phyloP scores from a whole-genome alignment of 2,329 filamentous ascomycete genomes.

The Fusarium solani-melongenae region DNA sequence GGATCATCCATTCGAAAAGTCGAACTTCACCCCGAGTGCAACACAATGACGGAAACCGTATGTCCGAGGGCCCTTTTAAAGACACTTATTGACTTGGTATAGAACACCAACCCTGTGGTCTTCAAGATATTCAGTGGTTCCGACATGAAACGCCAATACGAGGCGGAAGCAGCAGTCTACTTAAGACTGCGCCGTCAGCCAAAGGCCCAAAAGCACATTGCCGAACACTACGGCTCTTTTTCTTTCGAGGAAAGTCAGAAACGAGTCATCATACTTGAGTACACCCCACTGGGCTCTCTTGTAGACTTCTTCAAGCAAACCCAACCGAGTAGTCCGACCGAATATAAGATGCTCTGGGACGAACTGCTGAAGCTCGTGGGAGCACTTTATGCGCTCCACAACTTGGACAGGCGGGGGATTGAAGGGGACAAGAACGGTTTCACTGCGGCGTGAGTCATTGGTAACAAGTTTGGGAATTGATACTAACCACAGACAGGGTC shows the following conservation, averaged over 20 bases:
- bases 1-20: too few species aligned
- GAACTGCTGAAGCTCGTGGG: too few species aligned
- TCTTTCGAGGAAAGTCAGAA: neutral
- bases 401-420: too few species aligned
- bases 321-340: accelerated
- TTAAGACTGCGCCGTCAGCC: neutral
- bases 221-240: neutral
- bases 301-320: neutral
- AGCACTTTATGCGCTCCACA: too few species aligned
- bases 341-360: too few species aligned
- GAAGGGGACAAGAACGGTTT: too few species aligned
- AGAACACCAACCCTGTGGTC: neutral
- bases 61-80: too few species aligned
- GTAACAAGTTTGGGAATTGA: too few species aligned
- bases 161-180: neutral
- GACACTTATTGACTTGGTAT: neutral
- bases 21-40: neutral
- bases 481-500: neutral
- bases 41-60: neutral
- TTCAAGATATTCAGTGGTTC: conserved; percentile 18
- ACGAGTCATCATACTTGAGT: conserved; percentile 1
- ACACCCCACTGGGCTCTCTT: conserved; percentile 7
- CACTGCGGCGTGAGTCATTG: neutral
- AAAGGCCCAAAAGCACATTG: neutral
- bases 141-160: neutral